Conservation (phyloP, 2,329 filamentous ascomycete genomes). For the Achaetomium macrosporum region DNA sequence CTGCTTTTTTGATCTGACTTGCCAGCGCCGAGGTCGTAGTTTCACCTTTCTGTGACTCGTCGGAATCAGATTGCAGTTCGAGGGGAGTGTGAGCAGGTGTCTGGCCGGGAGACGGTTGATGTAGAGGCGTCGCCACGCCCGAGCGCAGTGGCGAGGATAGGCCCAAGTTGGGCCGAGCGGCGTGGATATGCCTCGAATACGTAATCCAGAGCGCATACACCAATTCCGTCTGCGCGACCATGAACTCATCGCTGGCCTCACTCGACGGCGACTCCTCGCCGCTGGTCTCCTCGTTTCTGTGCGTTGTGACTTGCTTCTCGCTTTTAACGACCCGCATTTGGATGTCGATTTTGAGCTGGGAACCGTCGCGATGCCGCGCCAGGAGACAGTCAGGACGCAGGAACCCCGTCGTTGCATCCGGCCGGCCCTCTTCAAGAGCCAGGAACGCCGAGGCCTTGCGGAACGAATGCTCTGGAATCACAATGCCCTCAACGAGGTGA, state of each 20-base stretch:
- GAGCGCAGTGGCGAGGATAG: slow-evolving; percentile 59
- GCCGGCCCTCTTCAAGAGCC: slow-evolving; percentile 73
- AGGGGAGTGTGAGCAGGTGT: slow-evolving; percentile 52
- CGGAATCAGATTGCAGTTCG: slow-evolving; percentile 51
- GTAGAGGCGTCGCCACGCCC: slow-evolving; percentile 63
- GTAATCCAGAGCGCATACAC: slow-evolving; percentile 97
- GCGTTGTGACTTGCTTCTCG: slow-evolving; percentile 59
- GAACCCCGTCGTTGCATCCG: slow-evolving; percentile 73
- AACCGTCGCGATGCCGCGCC: slow-evolving; percentile 83
- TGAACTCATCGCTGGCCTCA: slow-evolving; percentile 39
- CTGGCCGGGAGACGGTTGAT: slow-evolving; percentile 74
- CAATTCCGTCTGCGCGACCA: slow-evolving; percentile 59
- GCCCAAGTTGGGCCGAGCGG: slow-evolving; percentile 55
- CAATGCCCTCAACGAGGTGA: slow-evolving; percentile 82
- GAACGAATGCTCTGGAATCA: slow-evolving; percentile 94
- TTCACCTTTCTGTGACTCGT: slow-evolving; percentile 39
- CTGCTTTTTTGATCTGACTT: slow-evolving; percentile 52
- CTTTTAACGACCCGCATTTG: slow-evolving; percentile 96
- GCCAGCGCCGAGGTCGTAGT: slow-evolving; percentile 44
- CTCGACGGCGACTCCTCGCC: slow-evolving; percentile 46
- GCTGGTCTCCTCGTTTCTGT: slow-evolving; percentile 56
- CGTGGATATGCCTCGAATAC: slow-evolving; percentile 88
- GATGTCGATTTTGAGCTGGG: slow-evolving; percentile 87
- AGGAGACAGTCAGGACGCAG: slow-evolving; percentile 76
- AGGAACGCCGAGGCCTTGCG: slow-evolving; percentile 80